A percentile compares a stretch with the other conserved stretches of the same genome.
Conservation (phyloP, 768 basidiomycete species). For the Xerocomellus intermedius region DNA sequence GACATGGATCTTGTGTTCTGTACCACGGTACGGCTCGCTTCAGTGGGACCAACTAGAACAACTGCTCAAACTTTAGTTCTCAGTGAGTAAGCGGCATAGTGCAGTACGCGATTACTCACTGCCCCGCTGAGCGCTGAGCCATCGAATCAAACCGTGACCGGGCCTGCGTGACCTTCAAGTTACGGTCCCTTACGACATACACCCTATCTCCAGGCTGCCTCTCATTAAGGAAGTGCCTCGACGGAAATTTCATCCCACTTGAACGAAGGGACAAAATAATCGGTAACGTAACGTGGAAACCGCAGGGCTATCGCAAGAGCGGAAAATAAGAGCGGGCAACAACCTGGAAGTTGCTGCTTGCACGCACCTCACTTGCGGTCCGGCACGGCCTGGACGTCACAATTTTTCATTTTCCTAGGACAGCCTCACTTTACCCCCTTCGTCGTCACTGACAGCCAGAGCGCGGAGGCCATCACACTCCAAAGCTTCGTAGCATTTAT, state of each 20-base stretch:
- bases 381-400: constrained; percentile 2
- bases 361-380: constrained; percentile 22
- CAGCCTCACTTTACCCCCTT: constrained; percentile 15
- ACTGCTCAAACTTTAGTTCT: background rate
- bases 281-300: constrained; percentile 30
- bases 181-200: constrained; percentile 24
- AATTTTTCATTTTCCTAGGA: constrained; percentile 26
- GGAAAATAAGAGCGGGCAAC: constrained; percentile 19
- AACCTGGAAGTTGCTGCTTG: constrained; percentile 9
- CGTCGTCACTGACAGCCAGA: constrained; percentile 1
- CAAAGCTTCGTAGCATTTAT: constrained; percentile 4
- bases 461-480: constrained; percentile 7
- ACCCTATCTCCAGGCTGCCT: constrained; percentile 23
- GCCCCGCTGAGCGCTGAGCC: background rate
- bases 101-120: background rate
- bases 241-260: constrained; percentile 13
- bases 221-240: constrained; percentile 14
- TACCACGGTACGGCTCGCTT: constrained; percentile 10
- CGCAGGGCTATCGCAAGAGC: constrained; percentile 10
- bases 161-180: background rate
- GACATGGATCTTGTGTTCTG: constrained; percentile 16
- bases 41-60: background rate
- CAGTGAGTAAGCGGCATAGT: background rate
- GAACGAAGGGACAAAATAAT: constrained; percentile 10
- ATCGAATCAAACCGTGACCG: background rate